Base-by-base conservation (phyloP, 1,139 yeast genomes). In the Geotrichum citri-aurantii region DNA sequence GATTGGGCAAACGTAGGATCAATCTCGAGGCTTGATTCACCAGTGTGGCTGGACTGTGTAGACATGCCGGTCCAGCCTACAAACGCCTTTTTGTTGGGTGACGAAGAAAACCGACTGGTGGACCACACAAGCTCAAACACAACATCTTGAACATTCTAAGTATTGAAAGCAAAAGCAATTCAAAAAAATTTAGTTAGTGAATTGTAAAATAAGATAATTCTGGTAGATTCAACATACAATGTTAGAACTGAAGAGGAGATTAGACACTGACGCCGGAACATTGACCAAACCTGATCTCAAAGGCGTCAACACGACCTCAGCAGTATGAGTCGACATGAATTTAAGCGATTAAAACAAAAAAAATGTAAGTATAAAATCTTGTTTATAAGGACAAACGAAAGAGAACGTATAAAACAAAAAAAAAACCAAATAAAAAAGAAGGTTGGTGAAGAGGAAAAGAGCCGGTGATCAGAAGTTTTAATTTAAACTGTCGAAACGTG, bases 1-100 rank as follows among this genome's bases (percentile, higher is more conserved):
- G 72, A 62, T 44, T 66, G 62, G 27, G 85, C 84, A 75, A 84
- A 71, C 62, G 80, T 66, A 0, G 87, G 82, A 66, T 84, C 88
- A 7, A 85, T 73, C 64, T 83, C 86, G 2, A 84, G 55, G 19
- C 56, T 51, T 26, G 62, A 62, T 10, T 59, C 61, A 7, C 72
- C 77, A 2, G 77, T 77, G 64, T 73, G 68, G 24, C 71, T 64
- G 1, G 81, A 73, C 42, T 42, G 50, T 3, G 61, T 37, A n/a
- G 61, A 48, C 62, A 61, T 61, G 60, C 79, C 82, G 10, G 79
- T 69, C 96, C 96, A 90, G 0, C 96, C 96, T n/a, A 83, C 79
- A 65, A 81, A 85, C 8, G 71, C 76, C 60, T 68, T 73, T 23
- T 62, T 65, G 17, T 69, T 66, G 21, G 57, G 21, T 10, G 66